Conservation (phyloP, 768 basidiomycete genomes). For the Tulasnella sp. region DNA sequence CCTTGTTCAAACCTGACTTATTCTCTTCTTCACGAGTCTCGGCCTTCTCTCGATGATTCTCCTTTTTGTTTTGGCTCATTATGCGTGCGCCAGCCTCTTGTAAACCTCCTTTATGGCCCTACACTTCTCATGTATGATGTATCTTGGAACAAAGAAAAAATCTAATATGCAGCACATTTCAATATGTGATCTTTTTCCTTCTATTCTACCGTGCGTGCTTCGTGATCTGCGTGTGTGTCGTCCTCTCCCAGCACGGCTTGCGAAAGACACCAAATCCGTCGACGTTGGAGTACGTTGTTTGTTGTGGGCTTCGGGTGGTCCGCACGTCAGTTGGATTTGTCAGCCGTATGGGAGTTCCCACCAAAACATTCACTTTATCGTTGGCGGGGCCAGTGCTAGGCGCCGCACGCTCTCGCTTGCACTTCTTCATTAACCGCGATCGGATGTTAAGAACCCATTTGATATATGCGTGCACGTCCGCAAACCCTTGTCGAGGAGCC, state of each 20-base stretch:
- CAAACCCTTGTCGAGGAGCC: too few species aligned
- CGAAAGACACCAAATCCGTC: background rate
- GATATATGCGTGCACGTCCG: too few species aligned
- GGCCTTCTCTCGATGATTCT: background rate
- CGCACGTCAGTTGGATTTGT: background rate
- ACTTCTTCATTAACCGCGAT: too few species aligned
- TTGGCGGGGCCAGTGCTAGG: too few species aligned
- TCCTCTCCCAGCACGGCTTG: background rate
- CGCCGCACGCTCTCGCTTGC: too few species aligned
- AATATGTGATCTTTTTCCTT: background rate
- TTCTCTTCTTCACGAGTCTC: background rate
- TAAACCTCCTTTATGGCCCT: background rate
- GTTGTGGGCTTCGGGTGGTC: background rate
- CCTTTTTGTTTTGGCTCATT: background rate
- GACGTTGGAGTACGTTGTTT: background rate
- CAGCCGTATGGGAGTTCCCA: background rate
- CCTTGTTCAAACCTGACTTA: slow-evolving; percentile 11
- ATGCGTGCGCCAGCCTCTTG: background rate
- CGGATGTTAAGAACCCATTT: too few species aligned
- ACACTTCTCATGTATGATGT: background rate
- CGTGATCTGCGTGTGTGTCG: background rate
- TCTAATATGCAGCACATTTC: background rate
- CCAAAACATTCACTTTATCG: background rate
- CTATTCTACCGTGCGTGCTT: background rate
- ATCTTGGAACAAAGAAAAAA: background rate